phyloP scores from a whole-genome alignment of 208 protist species.

The Porcisia hertigi region DNA sequence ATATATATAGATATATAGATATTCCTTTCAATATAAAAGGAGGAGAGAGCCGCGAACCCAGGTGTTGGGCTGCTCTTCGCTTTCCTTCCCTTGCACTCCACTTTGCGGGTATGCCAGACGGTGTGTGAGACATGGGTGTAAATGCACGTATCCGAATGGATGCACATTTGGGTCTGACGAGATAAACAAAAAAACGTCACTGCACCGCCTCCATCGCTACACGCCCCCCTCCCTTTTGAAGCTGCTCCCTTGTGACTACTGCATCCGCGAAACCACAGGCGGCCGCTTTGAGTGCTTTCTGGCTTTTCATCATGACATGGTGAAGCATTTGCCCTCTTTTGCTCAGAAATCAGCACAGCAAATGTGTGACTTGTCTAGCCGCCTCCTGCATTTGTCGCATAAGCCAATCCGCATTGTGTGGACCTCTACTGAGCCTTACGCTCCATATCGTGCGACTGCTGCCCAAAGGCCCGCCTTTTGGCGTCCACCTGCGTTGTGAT shows the following conservation, averaged over 20 bases:
- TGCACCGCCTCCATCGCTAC: background rate
- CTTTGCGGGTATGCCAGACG: no score
- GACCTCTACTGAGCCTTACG: constrained; percentile 42
- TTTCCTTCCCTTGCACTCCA: no score
- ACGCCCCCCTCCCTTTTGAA: background rate
- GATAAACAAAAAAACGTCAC: background rate
- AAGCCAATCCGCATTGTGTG: background rate
- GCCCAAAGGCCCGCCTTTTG: constrained; percentile 25
- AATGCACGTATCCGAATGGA: background rate
- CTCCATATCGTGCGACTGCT: constrained; percentile 29
- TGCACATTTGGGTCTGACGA: background rate
- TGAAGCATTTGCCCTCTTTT: background rate
- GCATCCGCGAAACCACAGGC: background rate
- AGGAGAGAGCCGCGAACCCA: no score
- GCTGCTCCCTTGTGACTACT: background rate
- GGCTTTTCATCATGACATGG: background rate
- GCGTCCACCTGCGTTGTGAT: constrained; percentile 34
- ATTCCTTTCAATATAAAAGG: no score
- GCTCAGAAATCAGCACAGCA: background rate
- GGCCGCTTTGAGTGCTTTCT: no score
- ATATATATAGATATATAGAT: no score
- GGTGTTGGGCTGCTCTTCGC: no score
- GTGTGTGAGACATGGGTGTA: no score
- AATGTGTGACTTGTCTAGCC: background rate
- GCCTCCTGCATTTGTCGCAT: background rate